Evolutionary conservation across 805 yeast species (phyloP).

Genomic region (Jamesozyma piceae): DNA sequence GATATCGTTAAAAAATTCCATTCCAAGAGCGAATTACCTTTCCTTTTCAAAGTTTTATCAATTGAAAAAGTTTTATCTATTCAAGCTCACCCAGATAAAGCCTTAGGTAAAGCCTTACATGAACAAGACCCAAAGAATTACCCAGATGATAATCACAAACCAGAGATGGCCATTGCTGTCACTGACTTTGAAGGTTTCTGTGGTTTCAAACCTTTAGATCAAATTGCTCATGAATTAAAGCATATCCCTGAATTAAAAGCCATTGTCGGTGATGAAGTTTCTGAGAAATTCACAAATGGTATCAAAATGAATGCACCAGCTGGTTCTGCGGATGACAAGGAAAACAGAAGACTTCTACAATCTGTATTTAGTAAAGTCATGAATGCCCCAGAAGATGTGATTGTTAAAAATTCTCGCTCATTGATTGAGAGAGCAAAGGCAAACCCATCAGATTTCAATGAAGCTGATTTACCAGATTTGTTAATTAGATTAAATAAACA

Average conservation of each 20-base stretch:
- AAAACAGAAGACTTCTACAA: constrained; percentile 61
- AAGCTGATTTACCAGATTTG: constrained; percentile 54
- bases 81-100: constrained; percentile 97
- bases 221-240: constrained; percentile 58
- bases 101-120: constrained; percentile 67
- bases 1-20: constrained; percentile 57
- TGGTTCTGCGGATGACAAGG: constrained; percentile 45
- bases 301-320: constrained; percentile 36
- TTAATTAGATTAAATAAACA: constrained; percentile 72
- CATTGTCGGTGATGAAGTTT: constrained; percentile 56
- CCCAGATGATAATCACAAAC: constrained; percentile 97
- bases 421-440: constrained; percentile 57
- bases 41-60: constrained; percentile 85
- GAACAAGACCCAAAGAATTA: constrained; percentile 81
- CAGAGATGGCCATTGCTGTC: constrained; percentile 98
- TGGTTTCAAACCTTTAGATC: constrained; percentile 86
- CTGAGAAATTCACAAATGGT: constrained; percentile 43
- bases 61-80: constrained; percentile 88
- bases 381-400: constrained; percentile 60
- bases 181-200: constrained; percentile 96
- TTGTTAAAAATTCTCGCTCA: constrained; percentile 48
- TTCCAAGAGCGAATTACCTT: constrained; percentile 67
- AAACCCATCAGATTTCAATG: constrained; percentile 48
- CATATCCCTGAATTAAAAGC: constrained; percentile 68
- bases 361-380: constrained; percentile 71